phyloP scores from a whole-genome alignment of 2,329 filamentous ascomycete genomes.

The Aspergillus ruber region DNA sequence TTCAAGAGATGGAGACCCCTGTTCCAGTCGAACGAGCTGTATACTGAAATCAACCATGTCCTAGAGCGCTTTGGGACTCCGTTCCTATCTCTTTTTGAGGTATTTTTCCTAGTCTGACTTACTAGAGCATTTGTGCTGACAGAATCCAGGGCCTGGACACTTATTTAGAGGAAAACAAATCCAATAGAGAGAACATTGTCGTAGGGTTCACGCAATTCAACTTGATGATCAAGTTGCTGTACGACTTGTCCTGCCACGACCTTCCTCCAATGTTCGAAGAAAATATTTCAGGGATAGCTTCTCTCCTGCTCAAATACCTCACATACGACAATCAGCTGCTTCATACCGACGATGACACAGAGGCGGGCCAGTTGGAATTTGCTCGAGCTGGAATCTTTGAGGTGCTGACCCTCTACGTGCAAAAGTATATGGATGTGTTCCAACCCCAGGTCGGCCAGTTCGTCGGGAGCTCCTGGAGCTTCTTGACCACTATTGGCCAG shows the following conservation, averaged over 20 bases:
- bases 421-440: constrained; percentile 95
- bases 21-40: constrained; percentile 87
- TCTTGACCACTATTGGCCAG: constrained; percentile 77
- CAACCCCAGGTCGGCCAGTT: constrained; percentile 73
- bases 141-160: constrained; percentile 39
- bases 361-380: constrained; percentile 75
- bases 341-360: constrained; percentile 79
- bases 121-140: constrained; percentile 8
- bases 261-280: constrained; percentile 92
- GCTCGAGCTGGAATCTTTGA: constrained; percentile 94
- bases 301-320: constrained; percentile 85
- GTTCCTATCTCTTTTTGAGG: constrained; percentile 72
- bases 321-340: constrained; percentile 79
- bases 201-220: constrained; percentile 80
- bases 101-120: constrained; percentile 33
- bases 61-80: constrained; percentile 75
- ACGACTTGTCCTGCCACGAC: constrained; percentile 96
- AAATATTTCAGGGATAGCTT: constrained; percentile 68
- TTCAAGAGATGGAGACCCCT: constrained; percentile 94
- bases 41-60: constrained; percentile 94
- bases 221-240: constrained; percentile 83
- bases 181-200: constrained; percentile 67
- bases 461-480: constrained; percentile 82
- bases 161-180: constrained; percentile 64
- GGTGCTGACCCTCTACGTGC: constrained; percentile 77